A percentile compares a stretch with the other conserved stretches of the same genome.
Conservation (phyloP, 257 asterid species). For the Plantago major region DNA sequence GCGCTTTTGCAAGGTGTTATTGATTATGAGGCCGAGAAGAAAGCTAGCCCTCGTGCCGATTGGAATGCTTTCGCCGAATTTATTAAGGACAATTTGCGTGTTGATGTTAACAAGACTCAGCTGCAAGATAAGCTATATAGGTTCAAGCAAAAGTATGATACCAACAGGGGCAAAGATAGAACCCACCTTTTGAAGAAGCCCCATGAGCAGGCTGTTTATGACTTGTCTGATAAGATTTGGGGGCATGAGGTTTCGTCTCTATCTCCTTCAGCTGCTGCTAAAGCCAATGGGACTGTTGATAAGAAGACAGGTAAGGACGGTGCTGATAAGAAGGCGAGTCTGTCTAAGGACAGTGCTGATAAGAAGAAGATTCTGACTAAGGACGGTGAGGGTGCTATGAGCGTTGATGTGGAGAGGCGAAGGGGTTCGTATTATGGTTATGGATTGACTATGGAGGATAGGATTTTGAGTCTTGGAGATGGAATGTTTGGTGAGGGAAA, state of each 20-base stretch:
- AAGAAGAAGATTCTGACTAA: slow-evolving; percentile 13
- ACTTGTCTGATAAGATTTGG: slow-evolving; percentile 48
- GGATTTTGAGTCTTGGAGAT: slow-evolving; percentile 30
- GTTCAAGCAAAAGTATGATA: slow-evolving; percentile 43
- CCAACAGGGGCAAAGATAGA: slow-evolving; percentile 40
- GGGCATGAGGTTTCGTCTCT: slow-evolving; percentile 28
- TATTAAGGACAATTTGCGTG: slow-evolving; percentile 40
- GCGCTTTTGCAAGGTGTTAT: slow-evolving; percentile 45
- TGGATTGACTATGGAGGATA: slow-evolving; percentile 27
- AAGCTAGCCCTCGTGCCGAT: slow-evolving; percentile 36
- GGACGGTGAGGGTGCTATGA: background rate
- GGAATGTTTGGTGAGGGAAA: slow-evolving; percentile 28
- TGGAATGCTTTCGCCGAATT: slow-evolving; percentile 43
- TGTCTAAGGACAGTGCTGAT: slow-evolving; percentile 4
- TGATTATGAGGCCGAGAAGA: slow-evolving; percentile 34
- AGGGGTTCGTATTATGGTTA: background rate
- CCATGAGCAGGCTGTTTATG: slow-evolving; percentile 47
- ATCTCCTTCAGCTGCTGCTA: slow-evolving; percentile 23
- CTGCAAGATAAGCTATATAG: slow-evolving; percentile 54
- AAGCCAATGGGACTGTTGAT: slow-evolving; percentile 20
- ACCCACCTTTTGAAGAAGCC: slow-evolving; percentile 23
- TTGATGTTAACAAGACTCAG: slow-evolving; percentile 39
- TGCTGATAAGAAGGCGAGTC: slow-evolving; percentile 2
- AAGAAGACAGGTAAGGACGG: too few relatives aligned
- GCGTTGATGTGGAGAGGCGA: background rate